phyloP scores from a whole-genome alignment of 2,329 filamentous ascomycete genomes.

The Didymella pomorum region DNA sequence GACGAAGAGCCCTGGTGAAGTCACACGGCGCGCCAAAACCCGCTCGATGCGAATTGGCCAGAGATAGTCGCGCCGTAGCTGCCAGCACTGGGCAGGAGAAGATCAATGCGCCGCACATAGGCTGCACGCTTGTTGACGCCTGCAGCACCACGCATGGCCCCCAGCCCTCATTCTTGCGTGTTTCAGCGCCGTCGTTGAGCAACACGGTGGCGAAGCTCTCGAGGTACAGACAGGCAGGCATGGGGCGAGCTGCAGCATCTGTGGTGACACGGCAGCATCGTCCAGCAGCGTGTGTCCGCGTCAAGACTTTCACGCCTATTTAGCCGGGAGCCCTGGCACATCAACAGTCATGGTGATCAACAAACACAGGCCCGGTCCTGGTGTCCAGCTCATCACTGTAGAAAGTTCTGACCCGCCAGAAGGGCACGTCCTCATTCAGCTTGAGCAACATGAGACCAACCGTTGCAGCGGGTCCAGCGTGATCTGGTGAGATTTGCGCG shows the following conservation, averaged over 20 bases:
- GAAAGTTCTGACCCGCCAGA: conserved; percentile 16
- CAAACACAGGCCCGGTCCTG: neutral
- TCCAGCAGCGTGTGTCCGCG: neutral
- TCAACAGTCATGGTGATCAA: conserved; percentile 3
- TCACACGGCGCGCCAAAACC: conserved; percentile 6
- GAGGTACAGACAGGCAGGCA: conserved; percentile 9
- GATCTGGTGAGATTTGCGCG: conserved; percentile 7
- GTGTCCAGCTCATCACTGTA: conserved; percentile 11
- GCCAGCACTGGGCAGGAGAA: neutral
- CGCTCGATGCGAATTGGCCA: conserved; percentile 2
- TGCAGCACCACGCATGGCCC: conserved; percentile 14
- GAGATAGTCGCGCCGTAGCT: neutral
- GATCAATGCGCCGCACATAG: conserved; percentile 1
- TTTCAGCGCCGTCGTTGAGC: conserved; percentile 19
- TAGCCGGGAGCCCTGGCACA: conserved; percentile 20
- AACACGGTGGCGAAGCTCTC: conserved; percentile 21
- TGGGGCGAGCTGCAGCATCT: conserved; percentile 3
- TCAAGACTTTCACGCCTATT: conserved; percentile 1
- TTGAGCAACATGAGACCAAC: conserved; percentile 4
- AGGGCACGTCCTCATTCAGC: conserved; percentile 5
- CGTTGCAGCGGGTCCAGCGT: conserved; percentile 5
- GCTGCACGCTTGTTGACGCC: conserved; percentile 1
- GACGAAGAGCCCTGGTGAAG: conserved; percentile 10
- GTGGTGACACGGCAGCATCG: conserved; percentile 2
- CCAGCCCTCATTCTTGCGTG: conserved; percentile 21